phyloP scores from a whole-genome alignment of 345 rosid species.

The Geranium rotundifolium region DNA sequence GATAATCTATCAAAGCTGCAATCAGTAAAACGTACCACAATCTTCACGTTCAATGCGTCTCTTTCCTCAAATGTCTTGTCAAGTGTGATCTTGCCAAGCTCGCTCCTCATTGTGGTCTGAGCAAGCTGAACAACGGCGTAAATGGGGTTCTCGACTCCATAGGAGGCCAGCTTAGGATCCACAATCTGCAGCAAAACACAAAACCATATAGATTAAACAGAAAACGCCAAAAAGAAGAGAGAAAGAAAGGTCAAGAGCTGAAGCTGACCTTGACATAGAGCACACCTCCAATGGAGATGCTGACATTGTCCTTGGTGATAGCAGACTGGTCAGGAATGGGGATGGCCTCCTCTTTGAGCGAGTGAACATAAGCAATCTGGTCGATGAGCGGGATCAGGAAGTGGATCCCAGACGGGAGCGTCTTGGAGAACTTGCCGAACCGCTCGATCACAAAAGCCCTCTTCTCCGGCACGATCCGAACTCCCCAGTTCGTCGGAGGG shows the following conservation, averaged over 20 bases:
- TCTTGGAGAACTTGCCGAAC: constrained; percentile 72
- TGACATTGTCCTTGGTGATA: constrained; percentile 89
- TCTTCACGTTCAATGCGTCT: constrained; percentile 80
- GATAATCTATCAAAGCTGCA: not conserved
- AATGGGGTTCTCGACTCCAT: constrained; percentile 90
- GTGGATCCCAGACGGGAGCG: constrained; percentile 72
- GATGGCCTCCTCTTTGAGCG: constrained; percentile 93
- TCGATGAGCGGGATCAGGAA: constrained; percentile 81
- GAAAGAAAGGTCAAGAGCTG: no score
- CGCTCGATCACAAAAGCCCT: constrained; percentile 82
- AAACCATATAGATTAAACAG: not conserved
- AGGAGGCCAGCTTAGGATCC: constrained; percentile 76
- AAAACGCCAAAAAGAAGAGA: not conserved
- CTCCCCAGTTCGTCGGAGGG: constrained; percentile 87
- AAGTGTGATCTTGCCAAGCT: constrained; percentile 90
- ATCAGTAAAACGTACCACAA: constrained; percentile 53
- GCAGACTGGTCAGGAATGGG: constrained; percentile 87
- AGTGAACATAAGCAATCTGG: constrained; percentile 86
- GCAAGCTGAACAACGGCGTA: constrained; percentile 89
- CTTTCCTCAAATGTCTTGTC: constrained; percentile 97
- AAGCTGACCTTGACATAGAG: constrained; percentile 66
- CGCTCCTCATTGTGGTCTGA: constrained; percentile 95
- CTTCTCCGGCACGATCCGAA: constrained; percentile 80
- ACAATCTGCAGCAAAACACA: constrained; percentile 47
- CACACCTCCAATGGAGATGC: constrained; percentile 84